Evolutionary conservation across 2,329 filamentous ascomycete genomes (phyloP).

Genomic region (Parasarocladium wereldwijsianum): DNA sequence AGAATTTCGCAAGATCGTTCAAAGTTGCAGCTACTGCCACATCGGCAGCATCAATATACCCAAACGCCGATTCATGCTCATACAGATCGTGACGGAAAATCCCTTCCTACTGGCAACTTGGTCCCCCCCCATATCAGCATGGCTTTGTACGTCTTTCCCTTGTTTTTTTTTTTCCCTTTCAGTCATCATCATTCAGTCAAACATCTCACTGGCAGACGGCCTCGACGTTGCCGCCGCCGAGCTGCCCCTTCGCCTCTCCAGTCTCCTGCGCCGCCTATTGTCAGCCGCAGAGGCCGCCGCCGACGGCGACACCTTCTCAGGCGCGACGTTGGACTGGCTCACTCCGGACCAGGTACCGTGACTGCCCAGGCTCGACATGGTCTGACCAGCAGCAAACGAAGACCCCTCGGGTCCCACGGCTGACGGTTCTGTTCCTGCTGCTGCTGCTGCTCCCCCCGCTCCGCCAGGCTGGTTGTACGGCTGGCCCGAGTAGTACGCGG

Average conservation of each 20-base stretch:
- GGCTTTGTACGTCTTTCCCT: too few relatives aligned
- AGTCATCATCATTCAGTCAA: constrained; percentile 13
- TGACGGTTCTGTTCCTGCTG: constrained; percentile 22
- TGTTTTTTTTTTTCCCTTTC: too few relatives aligned
- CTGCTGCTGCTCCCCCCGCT: constrained; percentile 10
- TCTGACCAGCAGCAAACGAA: constrained; percentile 21
- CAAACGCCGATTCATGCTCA: constrained; percentile 3
- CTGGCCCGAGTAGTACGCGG: constrained; percentile 45
- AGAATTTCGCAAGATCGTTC: too few relatives aligned
- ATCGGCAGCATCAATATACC: background rate
- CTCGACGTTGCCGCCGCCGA: constrained; percentile 15
- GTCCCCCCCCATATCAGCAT: too few relatives aligned
- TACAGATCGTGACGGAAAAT: background rate
- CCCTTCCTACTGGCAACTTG: too few relatives aligned
- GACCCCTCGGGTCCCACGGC: constrained; percentile 24
- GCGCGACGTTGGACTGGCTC: constrained; percentile 30
- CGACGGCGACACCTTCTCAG: constrained; percentile 13
- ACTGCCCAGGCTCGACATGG: constrained; percentile 32
- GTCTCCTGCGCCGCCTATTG: constrained; percentile 37
- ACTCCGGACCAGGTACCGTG: constrained; percentile 40
- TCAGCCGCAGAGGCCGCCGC: constrained; percentile 26
- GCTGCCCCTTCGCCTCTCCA: constrained; percentile 34
- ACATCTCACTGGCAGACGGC: constrained; percentile 22
- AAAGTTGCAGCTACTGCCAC: background rate
- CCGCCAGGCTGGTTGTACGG: constrained; percentile 1